phyloP scores from a whole-genome alignment of 257 asterid genomes.

The Echites panduratus region DNA sequence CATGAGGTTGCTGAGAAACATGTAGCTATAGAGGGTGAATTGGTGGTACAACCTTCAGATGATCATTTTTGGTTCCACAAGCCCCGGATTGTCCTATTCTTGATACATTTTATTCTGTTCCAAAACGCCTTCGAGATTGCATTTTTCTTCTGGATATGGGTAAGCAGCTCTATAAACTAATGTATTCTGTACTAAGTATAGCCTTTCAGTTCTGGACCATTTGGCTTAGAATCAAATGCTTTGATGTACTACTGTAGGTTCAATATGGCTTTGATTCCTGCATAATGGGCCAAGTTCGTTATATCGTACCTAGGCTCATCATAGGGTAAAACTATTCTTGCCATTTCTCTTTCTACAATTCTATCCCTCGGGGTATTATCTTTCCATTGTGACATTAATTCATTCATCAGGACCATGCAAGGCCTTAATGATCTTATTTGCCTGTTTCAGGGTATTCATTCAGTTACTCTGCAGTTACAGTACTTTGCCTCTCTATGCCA shows the following conservation, averaged over 20 bases:
- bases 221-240: neutral
- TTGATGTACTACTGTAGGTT: constrained; percentile 35
- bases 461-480: constrained; percentile 96
- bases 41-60: constrained; percentile 84
- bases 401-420: neutral
- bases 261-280: constrained; percentile 89
- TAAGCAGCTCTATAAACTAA: constrained; percentile 19
- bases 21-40: constrained; percentile 83
- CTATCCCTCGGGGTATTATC: neutral
- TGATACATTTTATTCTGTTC: constrained; percentile 91
- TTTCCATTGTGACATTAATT: neutral
- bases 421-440: constrained; percentile 14
- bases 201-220: too few relatives aligned
- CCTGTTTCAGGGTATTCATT: constrained; percentile 53
- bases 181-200: neutral
- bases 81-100: constrained; percentile 64
- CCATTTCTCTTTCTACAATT: neutral
- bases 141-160: constrained; percentile 98
- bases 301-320: constrained; percentile 75
- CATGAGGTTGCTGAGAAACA: constrained; percentile 96
- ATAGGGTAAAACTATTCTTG: constrained; percentile 51
- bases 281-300: constrained; percentile 84
- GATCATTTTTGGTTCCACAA: constrained; percentile 88
- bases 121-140: constrained; percentile 99
- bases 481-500: constrained; percentile 83